phyloP scores from a whole-genome alignment of 106 monocot genomes.

The Dioscorea dumetorum region DNA sequence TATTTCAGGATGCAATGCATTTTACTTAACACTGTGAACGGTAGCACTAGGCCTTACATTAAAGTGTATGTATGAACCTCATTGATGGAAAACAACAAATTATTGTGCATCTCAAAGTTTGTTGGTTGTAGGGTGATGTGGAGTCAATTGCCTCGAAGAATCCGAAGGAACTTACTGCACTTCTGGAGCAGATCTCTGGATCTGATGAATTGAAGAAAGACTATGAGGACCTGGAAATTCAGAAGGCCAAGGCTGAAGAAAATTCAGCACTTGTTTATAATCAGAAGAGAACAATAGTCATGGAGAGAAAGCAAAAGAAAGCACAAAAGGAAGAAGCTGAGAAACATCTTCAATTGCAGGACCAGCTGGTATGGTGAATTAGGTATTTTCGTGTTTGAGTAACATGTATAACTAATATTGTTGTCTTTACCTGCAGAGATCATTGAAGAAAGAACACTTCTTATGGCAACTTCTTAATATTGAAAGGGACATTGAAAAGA shows the following conservation, averaged over 20 bases:
- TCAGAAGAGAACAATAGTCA: constrained; percentile 79
- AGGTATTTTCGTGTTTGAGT: neutral
- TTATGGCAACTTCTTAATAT: constrained; percentile 84
- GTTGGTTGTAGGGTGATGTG: constrained; percentile 75
- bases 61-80: too few relatives aligned
- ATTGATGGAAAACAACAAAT: too few relatives aligned
- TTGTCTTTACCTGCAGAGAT: constrained; percentile 51
- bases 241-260: constrained; percentile 69
- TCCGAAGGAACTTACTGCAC: constrained; percentile 82
- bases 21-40: too few relatives aligned
- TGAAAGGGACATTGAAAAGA: constrained; percentile 61
- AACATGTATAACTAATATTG: neutral
- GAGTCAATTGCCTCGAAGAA: constrained; percentile 99
- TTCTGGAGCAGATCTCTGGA: constrained; percentile 93
- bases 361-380: constrained; percentile 53
- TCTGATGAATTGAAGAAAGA: constrained; percentile 93
- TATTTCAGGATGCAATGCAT: too few relatives aligned
- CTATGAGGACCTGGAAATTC: constrained; percentile 78
- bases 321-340: constrained; percentile 99
- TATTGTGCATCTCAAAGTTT: constrained; percentile 1
- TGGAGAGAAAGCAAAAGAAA: constrained; percentile 98
- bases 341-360: constrained; percentile 85
- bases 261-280: constrained; percentile 92
- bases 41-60: too few relatives aligned
- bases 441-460: constrained; percentile 69